Base-by-base conservation (phyloP, 352 stramenopile species). In the Phytophthora cactorum region DNA sequence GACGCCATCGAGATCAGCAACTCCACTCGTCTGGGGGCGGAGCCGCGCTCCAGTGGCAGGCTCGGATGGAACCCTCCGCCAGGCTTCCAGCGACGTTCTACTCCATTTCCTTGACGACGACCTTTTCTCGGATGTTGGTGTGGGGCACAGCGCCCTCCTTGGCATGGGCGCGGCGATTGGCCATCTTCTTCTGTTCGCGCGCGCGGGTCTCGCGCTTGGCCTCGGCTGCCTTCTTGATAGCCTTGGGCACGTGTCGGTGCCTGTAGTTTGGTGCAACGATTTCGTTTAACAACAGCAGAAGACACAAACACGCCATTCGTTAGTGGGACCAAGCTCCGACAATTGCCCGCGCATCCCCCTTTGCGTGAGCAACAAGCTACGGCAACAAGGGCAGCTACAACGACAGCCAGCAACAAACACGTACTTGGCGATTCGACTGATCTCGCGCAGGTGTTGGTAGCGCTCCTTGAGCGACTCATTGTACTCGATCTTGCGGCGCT, bases 151-250 rank as follows among this genome's bases (percentile, higher is more conserved):
- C 82, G 53, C 88, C 88, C 1, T 82, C 78, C 60, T 89, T 90
- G 57, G 86, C 82, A 67, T 98, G 89, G 11, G 84, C 82, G 22
- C 86, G 86, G 32, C 84, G 76, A 77, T 97, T 97, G 7, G 79
- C 85, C 52, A 84, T 82, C 80, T 98, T 98, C 58, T 92, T 81
- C 65, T 92, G 84, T 44, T 93, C 86, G 72, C 88, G 93, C n/a
- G 81, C 65, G 56, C 59, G 78, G 57, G 89, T 79, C 56, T 98
- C 82, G 71, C 86, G 84, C 72, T 97, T 93, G 66, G 90, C 87
- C 41, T 94, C 75, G 22, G 91, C 89, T 53, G 98, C 93, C 75
- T 99, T 99, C 77, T 98, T 98, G 76, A 99, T 98, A 53, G 97
- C 88, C 75, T 98, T 99, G 10, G 98, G 98, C 55, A 99, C 82